Conservation (phyloP, 257 asterid genomes). For the Misopates orontium region DNA sequence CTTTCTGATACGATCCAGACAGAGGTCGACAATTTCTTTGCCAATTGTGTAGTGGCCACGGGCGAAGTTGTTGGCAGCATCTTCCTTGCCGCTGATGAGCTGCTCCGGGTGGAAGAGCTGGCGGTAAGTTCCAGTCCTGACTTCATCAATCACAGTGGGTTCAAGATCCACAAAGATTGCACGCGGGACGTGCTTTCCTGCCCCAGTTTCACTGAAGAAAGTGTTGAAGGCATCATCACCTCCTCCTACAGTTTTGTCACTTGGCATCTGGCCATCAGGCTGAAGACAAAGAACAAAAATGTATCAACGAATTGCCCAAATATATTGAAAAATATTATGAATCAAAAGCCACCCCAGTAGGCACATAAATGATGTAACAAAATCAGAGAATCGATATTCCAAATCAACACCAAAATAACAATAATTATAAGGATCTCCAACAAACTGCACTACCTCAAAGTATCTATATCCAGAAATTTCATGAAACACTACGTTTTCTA, state of each 20-base stretch:
- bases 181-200: slow-evolving; percentile 48
- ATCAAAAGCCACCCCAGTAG: not conserved
- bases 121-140: slow-evolving; percentile 41
- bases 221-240: slow-evolving; percentile 51
- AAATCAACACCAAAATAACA: too few species aligned
- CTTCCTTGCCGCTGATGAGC: slow-evolving; percentile 46
- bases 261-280: slow-evolving; percentile 48
- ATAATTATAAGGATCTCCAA: too few species aligned
- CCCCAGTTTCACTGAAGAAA: slow-evolving; percentile 47
- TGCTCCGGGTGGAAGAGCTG: too few species aligned
- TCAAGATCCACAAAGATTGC: slow-evolving; percentile 49
- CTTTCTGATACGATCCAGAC: slow-evolving; percentile 49
- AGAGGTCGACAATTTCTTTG: slow-evolving; percentile 45
- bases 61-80: slow-evolving; percentile 47
- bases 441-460: too few species aligned
- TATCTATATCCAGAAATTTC: too few species aligned
- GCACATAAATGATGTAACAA: not conserved
- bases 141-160: slow-evolving; percentile 47
- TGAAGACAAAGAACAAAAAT: slow-evolving; percentile 11
- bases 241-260: slow-evolving; percentile 42
- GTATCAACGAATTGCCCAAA: not conserved
- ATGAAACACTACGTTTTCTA: too few species aligned
- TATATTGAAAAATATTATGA: not conserved
- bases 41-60: slow-evolving; percentile 50
- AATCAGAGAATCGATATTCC: too few species aligned